phyloP scores from a whole-genome alignment of 345 rosid species.

The Eucalyptus globulus region DNA sequence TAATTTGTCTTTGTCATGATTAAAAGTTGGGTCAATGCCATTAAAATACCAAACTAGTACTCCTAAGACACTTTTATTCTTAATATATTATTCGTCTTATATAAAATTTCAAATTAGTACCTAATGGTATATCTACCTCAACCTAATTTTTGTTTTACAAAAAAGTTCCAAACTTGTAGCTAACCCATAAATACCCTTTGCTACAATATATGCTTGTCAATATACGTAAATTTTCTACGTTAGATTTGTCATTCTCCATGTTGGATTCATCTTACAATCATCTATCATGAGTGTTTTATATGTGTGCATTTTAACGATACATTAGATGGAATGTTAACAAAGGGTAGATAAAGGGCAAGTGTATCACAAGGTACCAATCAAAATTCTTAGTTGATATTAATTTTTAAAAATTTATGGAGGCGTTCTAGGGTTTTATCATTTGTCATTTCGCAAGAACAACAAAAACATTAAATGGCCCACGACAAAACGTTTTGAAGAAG shows the following conservation, averaged over 20 bases:
- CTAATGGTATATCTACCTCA: background rate
- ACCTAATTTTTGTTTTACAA: background rate
- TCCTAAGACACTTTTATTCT: rapidly evolving
- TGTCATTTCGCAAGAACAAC: background rate
- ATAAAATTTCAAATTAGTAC: background rate
- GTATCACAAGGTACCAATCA: background rate
- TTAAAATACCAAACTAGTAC: background rate
- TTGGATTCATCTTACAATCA: background rate
- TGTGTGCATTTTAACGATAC: background rate
- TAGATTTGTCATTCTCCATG: background rate
- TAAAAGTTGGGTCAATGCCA: background rate
- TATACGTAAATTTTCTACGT: background rate
- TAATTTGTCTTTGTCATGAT: background rate
- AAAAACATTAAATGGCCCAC: background rate
- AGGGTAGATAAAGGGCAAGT: background rate
- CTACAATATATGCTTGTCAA: background rate
- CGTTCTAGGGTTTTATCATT: background rate
- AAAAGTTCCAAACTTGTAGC: background rate
- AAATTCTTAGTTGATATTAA: background rate
- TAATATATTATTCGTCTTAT: background rate
- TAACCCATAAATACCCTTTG: background rate
- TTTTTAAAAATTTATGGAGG: background rate
- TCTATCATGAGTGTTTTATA: background rate
- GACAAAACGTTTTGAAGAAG: background rate
- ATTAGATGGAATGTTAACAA: background rate